A percentile compares a stretch with the other conserved stretches of the same genome.
Conservation (phyloP, 352 stramenopile genomes). For the Blastocystis sp. region DNA sequence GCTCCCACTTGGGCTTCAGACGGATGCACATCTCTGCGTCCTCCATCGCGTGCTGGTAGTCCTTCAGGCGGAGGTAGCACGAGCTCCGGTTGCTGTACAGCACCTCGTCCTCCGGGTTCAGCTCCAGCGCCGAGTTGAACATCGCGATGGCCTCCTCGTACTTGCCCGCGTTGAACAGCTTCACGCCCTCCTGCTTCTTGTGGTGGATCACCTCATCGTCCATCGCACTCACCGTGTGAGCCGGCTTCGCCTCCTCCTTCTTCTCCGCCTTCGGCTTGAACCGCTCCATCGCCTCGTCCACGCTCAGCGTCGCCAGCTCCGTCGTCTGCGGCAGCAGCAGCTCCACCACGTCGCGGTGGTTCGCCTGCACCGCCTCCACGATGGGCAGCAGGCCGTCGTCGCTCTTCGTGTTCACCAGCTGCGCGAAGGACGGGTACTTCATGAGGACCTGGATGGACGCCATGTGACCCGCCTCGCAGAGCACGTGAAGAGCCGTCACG, state of each 20-base stretch:
- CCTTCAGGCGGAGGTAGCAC: slow-evolving; percentile 43
- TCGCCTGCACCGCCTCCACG: slow-evolving; percentile 24
- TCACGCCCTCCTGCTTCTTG: slow-evolving; percentile 38
- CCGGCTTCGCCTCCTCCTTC: neutral
- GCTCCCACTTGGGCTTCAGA: slow-evolving; percentile 47
- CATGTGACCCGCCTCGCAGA: slow-evolving; percentile 32
- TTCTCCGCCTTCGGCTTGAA: slow-evolving; percentile 18
- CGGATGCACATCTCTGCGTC: slow-evolving; percentile 59
- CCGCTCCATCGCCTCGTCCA: slow-evolving; percentile 31
- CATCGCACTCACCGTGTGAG: neutral
- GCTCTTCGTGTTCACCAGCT: slow-evolving; percentile 31
- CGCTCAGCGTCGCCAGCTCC: neutral
- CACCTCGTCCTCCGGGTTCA: slow-evolving; percentile 54
- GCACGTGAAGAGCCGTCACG: slow-evolving; percentile 32
- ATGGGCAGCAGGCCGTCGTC: slow-evolving; percentile 17
- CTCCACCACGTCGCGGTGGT: slow-evolving; percentile 15
- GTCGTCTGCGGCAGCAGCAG: slow-evolving; percentile 39
- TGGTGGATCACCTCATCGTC: slow-evolving; percentile 18
- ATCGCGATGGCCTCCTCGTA: slow-evolving; percentile 34
- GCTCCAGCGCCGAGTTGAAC: slow-evolving; percentile 46
- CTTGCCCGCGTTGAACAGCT: slow-evolving; percentile 48
- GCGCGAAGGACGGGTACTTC: neutral
- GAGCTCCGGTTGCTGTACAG: slow-evolving; percentile 69
- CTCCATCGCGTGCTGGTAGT: slow-evolving; percentile 57
- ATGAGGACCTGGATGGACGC: slow-evolving; percentile 18